Evolutionary conservation across 495 filamentous ascomycete species (phyloP).

Genomic region (Coniosporium apollinis): DNA sequence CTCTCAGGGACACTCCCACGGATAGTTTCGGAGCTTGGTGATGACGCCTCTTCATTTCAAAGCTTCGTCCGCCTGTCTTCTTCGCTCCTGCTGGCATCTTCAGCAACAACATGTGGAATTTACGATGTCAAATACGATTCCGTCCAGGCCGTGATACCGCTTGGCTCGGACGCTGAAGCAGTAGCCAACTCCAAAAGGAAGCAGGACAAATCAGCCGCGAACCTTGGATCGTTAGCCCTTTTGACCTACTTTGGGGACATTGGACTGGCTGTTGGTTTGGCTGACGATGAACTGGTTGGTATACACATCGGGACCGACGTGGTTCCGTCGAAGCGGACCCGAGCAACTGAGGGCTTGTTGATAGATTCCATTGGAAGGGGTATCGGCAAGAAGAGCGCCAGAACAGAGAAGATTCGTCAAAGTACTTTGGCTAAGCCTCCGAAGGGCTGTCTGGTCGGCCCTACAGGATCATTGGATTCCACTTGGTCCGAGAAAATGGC

Average conservation of each 20-base stretch:
- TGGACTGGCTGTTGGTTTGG: conserved; percentile 15
- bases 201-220: conserved; percentile 1
- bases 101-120: conserved; percentile 10
- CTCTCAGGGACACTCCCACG: conserved; percentile 31
- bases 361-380: conserved; percentile 20
- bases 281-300: conserved; percentile 13
- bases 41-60: background rate
- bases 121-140: conserved; percentile 24
- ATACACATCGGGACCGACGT: conserved; percentile 15
- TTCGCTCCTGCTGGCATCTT: conserved; percentile 13
- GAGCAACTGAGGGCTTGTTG: conserved; percentile 7
- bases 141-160: conserved; percentile 11
- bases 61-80: conserved; percentile 30
- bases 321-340: conserved; percentile 8
- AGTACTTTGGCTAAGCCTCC: too few species aligned
- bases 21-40: conserved; percentile 8
- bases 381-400: too few species aligned
- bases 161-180: background rate
- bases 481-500: too few species aligned
- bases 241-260: conserved; percentile 14
- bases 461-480: too few species aligned
- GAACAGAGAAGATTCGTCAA: too few species aligned
- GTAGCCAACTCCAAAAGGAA: conserved; percentile 13
- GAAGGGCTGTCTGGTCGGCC: too few species aligned
- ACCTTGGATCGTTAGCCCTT: conserved; percentile 2